Evolutionary conservation across 805 yeast genomes (phyloP), one percentile per base, ranked within the genome.

Genomic region (Ogataea siamensis): DNA sequence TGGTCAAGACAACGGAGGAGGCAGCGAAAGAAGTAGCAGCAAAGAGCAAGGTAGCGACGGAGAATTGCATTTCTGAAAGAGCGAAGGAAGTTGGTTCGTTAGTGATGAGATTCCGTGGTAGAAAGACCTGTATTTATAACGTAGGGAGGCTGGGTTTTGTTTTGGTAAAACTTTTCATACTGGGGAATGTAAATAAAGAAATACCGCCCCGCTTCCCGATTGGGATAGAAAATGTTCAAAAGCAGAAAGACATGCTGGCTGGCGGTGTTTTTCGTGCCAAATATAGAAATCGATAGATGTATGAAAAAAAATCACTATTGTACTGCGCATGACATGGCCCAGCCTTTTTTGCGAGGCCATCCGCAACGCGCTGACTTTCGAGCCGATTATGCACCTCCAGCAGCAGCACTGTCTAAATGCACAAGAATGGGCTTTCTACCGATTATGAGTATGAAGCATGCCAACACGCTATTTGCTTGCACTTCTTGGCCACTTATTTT

Each of bases 1-100:
- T 55, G 50, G 73, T 55, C 34, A 40, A 24, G 33, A 44, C 37
- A 27, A 59, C 55, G 15, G 57, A 46, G 37, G 49, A 54, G 47
- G 61, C 67, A 39, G 68, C 67, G 37, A 64, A 59, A 38, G 65
- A 57, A 45, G 67, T 65, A 36, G 54, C 50, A 49, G 67, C 68
- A 45, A 55, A 52, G 46, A 61, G 42, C 49, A 63, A 49, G 40
- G 66, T 57, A 55, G 64, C 63, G 51, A 62, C 59, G 51, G 73
- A 58, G 71, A 68, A 70, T 66, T 68, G 72, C 75, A 70, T 70
- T 64, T 44, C 32, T 66, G 25, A 42, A 42, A 27, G 53, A 48
- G 46, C 46, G 50, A 47, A 45, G 35, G 45, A 40, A 49, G 64
- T 51, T 51, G 46, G 61, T 29, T 32, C 32, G 26, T 14, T 27